These are phyloP conservation scores for Xerocomus nothofagi DNA, from an alignment of 1,284 basidiomycete species.

Conservation along the genomic window DNA sequence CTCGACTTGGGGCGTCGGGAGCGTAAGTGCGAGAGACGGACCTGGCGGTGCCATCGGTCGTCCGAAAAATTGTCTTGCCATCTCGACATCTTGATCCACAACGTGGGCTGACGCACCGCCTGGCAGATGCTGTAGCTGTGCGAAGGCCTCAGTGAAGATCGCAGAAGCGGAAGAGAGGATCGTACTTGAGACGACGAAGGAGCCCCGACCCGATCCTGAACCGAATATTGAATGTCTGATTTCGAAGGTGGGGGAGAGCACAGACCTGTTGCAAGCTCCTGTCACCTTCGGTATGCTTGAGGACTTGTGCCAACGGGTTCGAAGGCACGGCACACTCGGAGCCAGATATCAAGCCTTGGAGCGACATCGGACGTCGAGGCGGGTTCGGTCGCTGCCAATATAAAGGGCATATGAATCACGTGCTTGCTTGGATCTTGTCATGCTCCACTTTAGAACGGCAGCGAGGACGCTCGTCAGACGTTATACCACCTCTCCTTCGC, in stretches of 20 bases:
- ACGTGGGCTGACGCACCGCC: conserved; percentile 47
- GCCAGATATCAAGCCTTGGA: conserved; percentile 83
- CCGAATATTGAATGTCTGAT: conserved; percentile 3
- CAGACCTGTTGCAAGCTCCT: conserved; percentile 81
- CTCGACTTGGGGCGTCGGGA: conserved; percentile 40
- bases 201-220: conserved; percentile 70
- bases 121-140: conserved; percentile 72
- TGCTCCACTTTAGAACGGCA: conserved; percentile 38
- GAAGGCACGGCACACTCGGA: conserved; percentile 85
- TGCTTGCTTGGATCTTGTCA: conserved; percentile 27
- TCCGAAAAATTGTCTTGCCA: conserved; percentile 79
- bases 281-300: conserved; percentile 91
- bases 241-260: conserved; percentile 4
- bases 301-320: conserved; percentile 88
- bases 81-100: conserved; percentile 64
- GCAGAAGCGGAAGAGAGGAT: conserved; percentile 2
- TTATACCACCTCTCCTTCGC: conserved; percentile 57
- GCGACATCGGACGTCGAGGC: conserved; percentile 50
- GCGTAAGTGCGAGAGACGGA: conserved; percentile 32
- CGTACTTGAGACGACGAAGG: conserved; percentile 69
- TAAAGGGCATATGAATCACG: conserved; percentile 20
- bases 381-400: neutral
- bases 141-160: conserved; percentile 5
- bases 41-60: conserved; percentile 38
- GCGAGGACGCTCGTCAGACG: conserved; percentile 40